A percentile compares a stretch with the other conserved stretches of the same genome.
These are phyloP conservation scores for Lasiodiplodia theobromae DNA, from an alignment of 2,329 filamentous ascomycete species.

Conservation along the genomic window DNA sequence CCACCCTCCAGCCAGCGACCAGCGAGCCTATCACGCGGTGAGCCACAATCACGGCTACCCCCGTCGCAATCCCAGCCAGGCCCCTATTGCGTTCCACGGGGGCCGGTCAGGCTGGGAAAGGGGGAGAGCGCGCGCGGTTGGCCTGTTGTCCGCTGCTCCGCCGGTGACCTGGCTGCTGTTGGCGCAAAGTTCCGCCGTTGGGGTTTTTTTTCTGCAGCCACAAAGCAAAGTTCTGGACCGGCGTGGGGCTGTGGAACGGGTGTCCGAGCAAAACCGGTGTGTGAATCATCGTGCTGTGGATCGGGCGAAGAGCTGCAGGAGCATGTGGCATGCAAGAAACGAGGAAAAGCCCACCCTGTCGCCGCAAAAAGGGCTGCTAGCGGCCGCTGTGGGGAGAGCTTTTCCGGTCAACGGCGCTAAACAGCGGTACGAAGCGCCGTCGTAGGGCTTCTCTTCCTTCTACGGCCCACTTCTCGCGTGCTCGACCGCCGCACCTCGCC, in stretches of 20 bases:
- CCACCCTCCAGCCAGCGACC: conserved; percentile 21
- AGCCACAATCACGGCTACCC: conserved; percentile 27
- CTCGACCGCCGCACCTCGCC: conserved; percentile 14
- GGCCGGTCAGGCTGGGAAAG: background rate
- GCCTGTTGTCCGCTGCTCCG: conserved; percentile 15
- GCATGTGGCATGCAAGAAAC: conserved; percentile 29
- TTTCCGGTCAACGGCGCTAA: conserved; percentile 24
- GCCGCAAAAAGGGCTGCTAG: conserved; percentile 25
- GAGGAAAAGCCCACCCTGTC: conserved; percentile 13
- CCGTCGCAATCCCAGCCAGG: conserved; percentile 12
- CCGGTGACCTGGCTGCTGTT: background rate
- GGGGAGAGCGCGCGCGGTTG: background rate
- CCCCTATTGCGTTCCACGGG: conserved; percentile 11
- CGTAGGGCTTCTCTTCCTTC: conserved; percentile 18
- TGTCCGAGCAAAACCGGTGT: conserved; percentile 20
- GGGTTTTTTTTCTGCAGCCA: background rate
- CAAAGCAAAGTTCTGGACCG: conserved; percentile 17
- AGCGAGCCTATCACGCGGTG: conserved; percentile 25
- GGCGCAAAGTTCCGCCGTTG: conserved; percentile 4
- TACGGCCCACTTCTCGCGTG: conserved; percentile 26
- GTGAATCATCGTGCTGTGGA: conserved; percentile 21
- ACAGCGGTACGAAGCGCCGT: conserved; percentile 20
- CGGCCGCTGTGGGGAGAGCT: conserved; percentile 20
- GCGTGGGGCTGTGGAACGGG: conserved; percentile 13
- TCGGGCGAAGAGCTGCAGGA: conserved; percentile 7